Base-by-base conservation (phyloP, 768 basidiomycete genomes). In the Tylopilus rubrobrunneus region DNA sequence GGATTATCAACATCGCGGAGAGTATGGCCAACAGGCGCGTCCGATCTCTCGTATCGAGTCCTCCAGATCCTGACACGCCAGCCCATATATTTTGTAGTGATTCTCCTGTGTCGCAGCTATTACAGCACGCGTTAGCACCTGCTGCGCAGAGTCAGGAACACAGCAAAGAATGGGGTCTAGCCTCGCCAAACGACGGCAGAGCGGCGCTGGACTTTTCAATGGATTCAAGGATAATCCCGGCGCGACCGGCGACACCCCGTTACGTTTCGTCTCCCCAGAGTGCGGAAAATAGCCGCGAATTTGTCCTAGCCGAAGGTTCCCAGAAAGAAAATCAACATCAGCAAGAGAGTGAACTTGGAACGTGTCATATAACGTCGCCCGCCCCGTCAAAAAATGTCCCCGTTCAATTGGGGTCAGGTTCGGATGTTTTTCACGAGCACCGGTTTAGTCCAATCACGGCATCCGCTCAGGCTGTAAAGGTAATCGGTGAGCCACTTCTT, bases 271-370 rank as follows among this genome's bases (percentile, higher is more conserved):
- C 46, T 36, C 41, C 45, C 19, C 48, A 53, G 29, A 56, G 51
- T 39, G 51, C 50, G 5, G 50, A 58, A 23, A 45, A 28, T 25
- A 39, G 37, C 27, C 37, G 43, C 21, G 51, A 73, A 31, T 65
- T 71, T 17, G 64, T 46, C 17, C 51, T 68, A 40, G 67, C 67
- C 33, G 75, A 72, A 51, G 75, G 76, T 23, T 81, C 79, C 0
- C 83, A 81, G 63, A 80, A 82, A 64, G 83, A 83, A 67, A 81
- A 80, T 5, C 34, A 14, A 31, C 49, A 28, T 45, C 57, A 56
- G 12, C 52, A 68, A 48, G 51, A 49, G 58, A 56, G 45, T 61
- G 67, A 46, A n/a, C 28, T 34, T 10, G 49, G 47, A 42, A 55
- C 51, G 51, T 62, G 41, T 5, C 33, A n/a, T 14, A 4, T 41